Evolutionary conservation across 768 basidiomycete genomes (phyloP).

Genomic region (Candolleomyces efflorescens): DNA sequence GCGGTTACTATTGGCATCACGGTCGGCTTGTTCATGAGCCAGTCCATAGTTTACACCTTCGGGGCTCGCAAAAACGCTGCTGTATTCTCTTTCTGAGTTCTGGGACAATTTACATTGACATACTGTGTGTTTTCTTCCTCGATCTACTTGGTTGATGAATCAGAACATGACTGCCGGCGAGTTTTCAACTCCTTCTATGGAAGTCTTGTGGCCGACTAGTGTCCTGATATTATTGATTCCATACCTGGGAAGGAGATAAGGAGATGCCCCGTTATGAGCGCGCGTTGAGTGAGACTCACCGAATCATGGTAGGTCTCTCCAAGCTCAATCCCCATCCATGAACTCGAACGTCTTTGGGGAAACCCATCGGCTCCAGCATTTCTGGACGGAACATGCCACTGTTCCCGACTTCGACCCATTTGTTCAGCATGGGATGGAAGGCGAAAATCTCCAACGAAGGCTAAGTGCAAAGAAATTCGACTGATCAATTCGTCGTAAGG

Average conservation of each 20-base stretch:
- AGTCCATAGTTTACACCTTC: conserved; percentile 83
- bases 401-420: conserved; percentile 98
- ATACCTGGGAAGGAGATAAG: conserved; percentile 50
- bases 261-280: neutral
- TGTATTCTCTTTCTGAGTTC: conserved; percentile 81
- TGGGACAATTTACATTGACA: conserved; percentile 23
- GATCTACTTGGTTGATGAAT: neutral
- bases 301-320: conserved; percentile 98
- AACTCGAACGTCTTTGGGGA: conserved; percentile 93
- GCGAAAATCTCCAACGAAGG: conserved; percentile 98
- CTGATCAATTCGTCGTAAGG: too few relatives aligned
- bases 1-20: conserved; percentile 90
- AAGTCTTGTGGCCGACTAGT: conserved; percentile 94
- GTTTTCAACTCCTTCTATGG: conserved; percentile 83
- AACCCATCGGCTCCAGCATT: conserved; percentile 98
- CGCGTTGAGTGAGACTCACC: conserved; percentile 47
- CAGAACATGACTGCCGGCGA: conserved; percentile 91
- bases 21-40: conserved; percentile 85
- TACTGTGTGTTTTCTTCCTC: neutral
- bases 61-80: conserved; percentile 81
- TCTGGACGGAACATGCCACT: conserved; percentile 99
- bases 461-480: conserved; percentile 22
- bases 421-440: conserved; percentile 89
- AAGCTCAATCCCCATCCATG: conserved; percentile 95
- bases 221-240: conserved; percentile 97